Base-by-base conservation (phyloP, 2,329 filamentous ascomycete genomes). In the Talaromyces sp. region DNA sequence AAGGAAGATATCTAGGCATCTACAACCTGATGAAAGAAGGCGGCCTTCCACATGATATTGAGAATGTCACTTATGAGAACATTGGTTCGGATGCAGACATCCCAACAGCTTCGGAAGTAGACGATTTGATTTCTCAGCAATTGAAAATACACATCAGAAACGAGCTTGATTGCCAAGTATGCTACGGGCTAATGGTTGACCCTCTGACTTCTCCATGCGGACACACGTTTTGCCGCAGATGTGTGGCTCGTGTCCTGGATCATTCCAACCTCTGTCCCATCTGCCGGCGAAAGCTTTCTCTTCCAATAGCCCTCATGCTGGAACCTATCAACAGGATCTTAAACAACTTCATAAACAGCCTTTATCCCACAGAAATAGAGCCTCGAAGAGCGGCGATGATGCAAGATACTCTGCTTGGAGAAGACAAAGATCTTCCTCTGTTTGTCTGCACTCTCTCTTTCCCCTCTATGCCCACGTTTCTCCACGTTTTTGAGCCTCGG, bases 401-500 rank as follows among this genome's bases (percentile, higher is more conserved):
- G 3, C 88, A 90, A 65, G 83, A 87, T 58, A 78, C 82, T 31
- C 77, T 79, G 10, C 79, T 80, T 1, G 68, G 77, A 29, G 74
- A 81, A 52, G 81, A 82, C 3, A 84, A 85, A 10, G 79, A 85
- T 19, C 83, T 86, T 38, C 83, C 88, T 3, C 84, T 96, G 0
- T 96, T 96, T 66, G 83, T 95, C 32, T 94, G 90, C 74, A 91
- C 91, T 0, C 75, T 95, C 9, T 84, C 90, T 0, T 93, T 94
- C 66, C 92, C 92, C 0, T 80, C 82, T 1, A 91, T 93, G 85
- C 91, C 89, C 0, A 92, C 90, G 0, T 94, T 94, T 66, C 78
- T 96, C 3, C 90, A 95, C 67, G 85, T 97, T n/a, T 96, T 96
- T 69, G 92, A 96, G 72, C 90, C 90, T n/a, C 84, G 90, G 7